These are phyloP conservation scores for Trichoderma oligosporum DNA, from an alignment of 2,329 filamentous ascomycete genomes.

Conservation along the genomic window DNA sequence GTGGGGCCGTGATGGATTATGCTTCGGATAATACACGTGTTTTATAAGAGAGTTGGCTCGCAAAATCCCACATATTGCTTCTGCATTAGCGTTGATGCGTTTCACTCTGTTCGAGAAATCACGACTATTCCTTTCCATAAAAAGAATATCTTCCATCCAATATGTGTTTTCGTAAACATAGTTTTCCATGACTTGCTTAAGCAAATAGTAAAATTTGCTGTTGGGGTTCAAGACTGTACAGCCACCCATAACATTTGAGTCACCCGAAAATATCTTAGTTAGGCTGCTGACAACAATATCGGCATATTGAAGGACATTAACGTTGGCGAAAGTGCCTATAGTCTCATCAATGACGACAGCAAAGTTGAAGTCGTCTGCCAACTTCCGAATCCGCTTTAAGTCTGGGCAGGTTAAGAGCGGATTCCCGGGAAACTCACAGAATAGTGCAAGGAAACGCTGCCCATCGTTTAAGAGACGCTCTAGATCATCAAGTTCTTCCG, in stretches of 20 bases:
- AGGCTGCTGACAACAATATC: conserved; percentile 93
- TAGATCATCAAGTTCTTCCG: conserved; percentile 77
- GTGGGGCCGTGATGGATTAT: conserved; percentile 61
- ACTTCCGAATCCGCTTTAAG: conserved; percentile 69
- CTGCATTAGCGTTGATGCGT: conserved; percentile 80
- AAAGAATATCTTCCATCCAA: conserved; percentile 91
- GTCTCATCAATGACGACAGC: conserved; percentile 92
- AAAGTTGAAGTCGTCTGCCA: conserved; percentile 84
- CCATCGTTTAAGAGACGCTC: conserved; percentile 67
- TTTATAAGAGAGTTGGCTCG: conserved; percentile 61
- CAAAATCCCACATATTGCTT: conserved; percentile 74
- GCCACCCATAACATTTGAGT: conserved; percentile 98
- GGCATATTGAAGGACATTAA: conserved; percentile 83
- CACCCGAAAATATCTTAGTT: conserved; percentile 95
- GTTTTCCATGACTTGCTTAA: conserved; percentile 63
- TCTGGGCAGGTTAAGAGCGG: conserved; percentile 83
- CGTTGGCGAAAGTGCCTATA: conserved; percentile 92
- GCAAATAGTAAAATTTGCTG: conserved; percentile 61
- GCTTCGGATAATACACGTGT: conserved; percentile 82
- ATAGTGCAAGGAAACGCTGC: conserved; percentile 75
- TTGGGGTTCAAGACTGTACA: conserved; percentile 63
- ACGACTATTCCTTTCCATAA: conserved; percentile 93
- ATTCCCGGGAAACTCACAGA: conserved; percentile 94
- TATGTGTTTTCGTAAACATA: conserved; percentile 79
- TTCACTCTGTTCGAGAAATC: conserved; percentile 82